phyloP scores from a whole-genome alignment of 768 basidiomycete species.

The Pleurotus citrinopileatus region DNA sequence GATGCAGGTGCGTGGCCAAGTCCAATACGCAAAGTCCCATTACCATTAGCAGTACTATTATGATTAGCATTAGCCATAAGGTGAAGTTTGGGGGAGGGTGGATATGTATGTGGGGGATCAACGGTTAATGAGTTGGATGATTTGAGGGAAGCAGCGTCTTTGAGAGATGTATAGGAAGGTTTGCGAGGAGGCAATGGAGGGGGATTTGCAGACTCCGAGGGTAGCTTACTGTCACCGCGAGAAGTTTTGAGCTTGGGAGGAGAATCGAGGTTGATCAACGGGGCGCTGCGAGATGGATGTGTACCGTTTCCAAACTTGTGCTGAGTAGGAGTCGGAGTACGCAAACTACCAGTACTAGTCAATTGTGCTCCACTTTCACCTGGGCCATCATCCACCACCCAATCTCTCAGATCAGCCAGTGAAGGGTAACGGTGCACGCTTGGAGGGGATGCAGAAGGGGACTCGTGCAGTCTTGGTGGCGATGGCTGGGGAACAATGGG shows the following conservation, averaged over 20 bases:
- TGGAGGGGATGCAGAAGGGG: no score
- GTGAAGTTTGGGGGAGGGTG: slow-evolving; percentile 36
- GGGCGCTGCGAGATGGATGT: slow-evolving; percentile 21
- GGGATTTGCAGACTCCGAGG: slow-evolving; percentile 23
- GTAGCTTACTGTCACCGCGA: slow-evolving; percentile 15
- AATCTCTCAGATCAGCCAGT: slow-evolving; percentile 69
- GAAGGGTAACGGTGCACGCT: slow-evolving; percentile 53
- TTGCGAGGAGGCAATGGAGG: slow-evolving; percentile 71
- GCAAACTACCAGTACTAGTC: background rate
- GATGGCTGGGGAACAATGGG: slow-evolving; percentile 38
- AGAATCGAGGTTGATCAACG: slow-evolving; percentile 58
- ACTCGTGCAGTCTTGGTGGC: slow-evolving; percentile 12
- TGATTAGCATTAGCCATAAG: slow-evolving; percentile 24
- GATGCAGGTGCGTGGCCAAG: slow-evolving; percentile 57
- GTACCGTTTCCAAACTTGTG: slow-evolving; percentile 17
- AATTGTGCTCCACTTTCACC: background rate
- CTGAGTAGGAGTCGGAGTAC: slow-evolving; percentile 23
- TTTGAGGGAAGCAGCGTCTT: slow-evolving; percentile 32
- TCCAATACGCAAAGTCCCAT: slow-evolving; percentile 20
- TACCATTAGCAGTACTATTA: background rate
- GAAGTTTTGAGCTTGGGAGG: slow-evolving; percentile 34
- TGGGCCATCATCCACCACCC: slow-evolving; percentile 68
- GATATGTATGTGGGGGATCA: slow-evolving; percentile 59
- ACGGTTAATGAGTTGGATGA: slow-evolving; percentile 48
- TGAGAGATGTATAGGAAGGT: slow-evolving; percentile 48